Evolutionary conservation across 1,284 basidiomycete species (phyloP).

Genomic region (Cutaneotrichosporon cavernicola): DNA sequence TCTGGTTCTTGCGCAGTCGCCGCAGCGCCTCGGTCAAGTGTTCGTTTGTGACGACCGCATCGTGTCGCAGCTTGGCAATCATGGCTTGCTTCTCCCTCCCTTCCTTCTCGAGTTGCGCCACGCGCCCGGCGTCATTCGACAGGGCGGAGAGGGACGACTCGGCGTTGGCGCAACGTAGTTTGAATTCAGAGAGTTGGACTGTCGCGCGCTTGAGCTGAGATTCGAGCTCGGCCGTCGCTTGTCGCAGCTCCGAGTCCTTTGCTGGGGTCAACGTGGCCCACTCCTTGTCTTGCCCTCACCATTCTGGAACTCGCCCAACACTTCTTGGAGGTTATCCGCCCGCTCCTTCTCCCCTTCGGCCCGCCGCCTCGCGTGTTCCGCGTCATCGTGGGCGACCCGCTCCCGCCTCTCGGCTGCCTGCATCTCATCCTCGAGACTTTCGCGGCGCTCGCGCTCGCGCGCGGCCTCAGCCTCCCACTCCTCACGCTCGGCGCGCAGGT

Average conservation of each 20-base stretch:
- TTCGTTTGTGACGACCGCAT: constrained; percentile 60
- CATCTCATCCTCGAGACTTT: constrained; percentile 63
- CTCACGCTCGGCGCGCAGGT: constrained; percentile 76
- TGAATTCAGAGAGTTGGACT: constrained; percentile 76
- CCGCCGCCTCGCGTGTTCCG: constrained; percentile 60
- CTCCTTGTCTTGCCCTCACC: constrained; percentile 57
- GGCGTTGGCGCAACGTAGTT: constrained; percentile 77
- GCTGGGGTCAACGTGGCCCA: constrained; percentile 34
- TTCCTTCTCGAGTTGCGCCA: constrained; percentile 76
- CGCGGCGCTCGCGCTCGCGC: constrained; percentile 69
- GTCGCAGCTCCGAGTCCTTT: constrained; percentile 60
- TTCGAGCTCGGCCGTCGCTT: constrained; percentile 79
- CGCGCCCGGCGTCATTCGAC: constrained; percentile 64
- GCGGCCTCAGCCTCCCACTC: constrained; percentile 80
- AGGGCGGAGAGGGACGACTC: constrained; percentile 73
- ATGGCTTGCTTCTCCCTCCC: constrained; percentile 90
- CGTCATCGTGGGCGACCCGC: constrained; percentile 63
- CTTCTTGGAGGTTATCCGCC: constrained; percentile 80
- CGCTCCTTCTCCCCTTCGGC: constrained; percentile 72
- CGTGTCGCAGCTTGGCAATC: constrained; percentile 89
- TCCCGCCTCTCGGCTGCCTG: constrained; percentile 66
- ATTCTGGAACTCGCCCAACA: constrained; percentile 90
- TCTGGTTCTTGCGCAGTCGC: constrained; percentile 77
- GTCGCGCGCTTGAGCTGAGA: constrained; percentile 68
- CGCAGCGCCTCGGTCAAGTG: constrained; percentile 58